Evolutionary conservation across 352 stramenopile species (phyloP).

Genomic region (Globisporangium recalcitrans): DNA sequence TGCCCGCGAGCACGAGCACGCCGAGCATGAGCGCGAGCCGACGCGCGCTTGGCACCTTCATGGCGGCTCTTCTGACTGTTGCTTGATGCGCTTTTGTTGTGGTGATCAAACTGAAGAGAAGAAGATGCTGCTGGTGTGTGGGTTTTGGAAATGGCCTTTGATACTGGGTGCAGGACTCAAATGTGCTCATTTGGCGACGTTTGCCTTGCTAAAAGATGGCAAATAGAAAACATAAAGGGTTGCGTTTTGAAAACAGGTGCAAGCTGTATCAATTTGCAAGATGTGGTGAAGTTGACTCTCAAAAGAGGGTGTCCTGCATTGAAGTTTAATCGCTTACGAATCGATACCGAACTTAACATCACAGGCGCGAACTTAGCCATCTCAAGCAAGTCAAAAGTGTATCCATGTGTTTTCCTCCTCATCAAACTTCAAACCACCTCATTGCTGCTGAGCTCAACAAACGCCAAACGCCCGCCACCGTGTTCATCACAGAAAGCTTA

Average conservation of each 20-base stretch:
- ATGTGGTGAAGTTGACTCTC: not conserved
- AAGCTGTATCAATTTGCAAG: not conserved
- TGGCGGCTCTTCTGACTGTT: not conserved
- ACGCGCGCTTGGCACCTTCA: conserved; percentile 23
- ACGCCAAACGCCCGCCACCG: too few species aligned
- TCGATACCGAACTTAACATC: not conserved
- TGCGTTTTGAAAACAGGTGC: not conserved
- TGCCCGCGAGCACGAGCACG: conserved; percentile 39
- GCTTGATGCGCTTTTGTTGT: not conserved
- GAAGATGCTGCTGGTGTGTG: not conserved
- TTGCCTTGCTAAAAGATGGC: fast-evolving
- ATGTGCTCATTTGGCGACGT: not conserved
- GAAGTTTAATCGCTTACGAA: conserved; percentile 8
- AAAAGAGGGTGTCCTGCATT: not conserved
- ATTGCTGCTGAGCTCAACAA: too few species aligned
- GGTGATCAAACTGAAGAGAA: not conserved
- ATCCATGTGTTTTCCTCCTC: too few species aligned
- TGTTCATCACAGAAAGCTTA: too few species aligned
- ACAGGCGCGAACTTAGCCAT: not conserved
- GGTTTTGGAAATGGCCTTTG: not conserved
- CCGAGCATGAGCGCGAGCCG: conserved; percentile 30
- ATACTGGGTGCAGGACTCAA: not conserved
- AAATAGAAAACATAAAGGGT: not conserved
- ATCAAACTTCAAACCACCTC: not conserved
- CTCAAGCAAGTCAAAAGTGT: too few species aligned